phyloP scores from a whole-genome alignment of 2,329 filamentous ascomycete species.

The Aspergillus jensenii region DNA sequence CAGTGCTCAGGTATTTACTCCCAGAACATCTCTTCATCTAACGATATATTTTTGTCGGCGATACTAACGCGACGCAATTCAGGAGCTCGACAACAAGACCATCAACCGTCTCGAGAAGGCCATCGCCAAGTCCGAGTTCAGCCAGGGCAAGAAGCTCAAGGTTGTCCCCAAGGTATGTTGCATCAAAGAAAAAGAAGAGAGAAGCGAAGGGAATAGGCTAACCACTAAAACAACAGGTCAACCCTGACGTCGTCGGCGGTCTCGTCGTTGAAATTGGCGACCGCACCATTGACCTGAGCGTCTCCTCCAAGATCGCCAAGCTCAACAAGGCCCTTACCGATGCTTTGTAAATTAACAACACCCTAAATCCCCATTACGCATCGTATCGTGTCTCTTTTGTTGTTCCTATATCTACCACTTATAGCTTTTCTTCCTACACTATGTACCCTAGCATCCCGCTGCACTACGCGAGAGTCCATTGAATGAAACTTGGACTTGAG shows the following conservation, averaged over 20 bases:
- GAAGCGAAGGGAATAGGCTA: neutral
- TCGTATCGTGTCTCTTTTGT: slow-evolving; percentile 20
- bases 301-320: slow-evolving; percentile 91
- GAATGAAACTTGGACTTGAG: slow-evolving; percentile 13
- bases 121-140: slow-evolving; percentile 84
- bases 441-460: slow-evolving; percentile 14
- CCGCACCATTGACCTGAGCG: slow-evolving; percentile 95
- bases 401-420: slow-evolving; percentile 6
- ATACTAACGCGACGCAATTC: neutral
- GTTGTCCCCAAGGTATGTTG: slow-evolving; percentile 81
- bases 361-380: neutral
- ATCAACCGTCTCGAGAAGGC: slow-evolving; percentile 82
- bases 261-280: slow-evolving; percentile 95
- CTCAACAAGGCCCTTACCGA: slow-evolving; percentile 99
- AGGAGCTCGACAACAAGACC: slow-evolving; percentile 85
- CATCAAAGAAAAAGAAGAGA: slow-evolving; percentile 4
- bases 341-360: slow-evolving; percentile 73
- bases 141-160: slow-evolving; percentile 96
- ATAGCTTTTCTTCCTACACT: slow-evolving; percentile 2
- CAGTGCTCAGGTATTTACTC: slow-evolving; percentile 73
- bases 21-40: neutral
- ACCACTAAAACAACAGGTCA: slow-evolving; percentile 59
- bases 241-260: slow-evolving; percentile 90
- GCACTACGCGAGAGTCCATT: slow-evolving; percentile 4
- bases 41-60: neutral